These are phyloP conservation scores for Endothia cerciana DNA, from an alignment of 2,329 filamentous ascomycete species.

Conservation along the genomic window DNA sequence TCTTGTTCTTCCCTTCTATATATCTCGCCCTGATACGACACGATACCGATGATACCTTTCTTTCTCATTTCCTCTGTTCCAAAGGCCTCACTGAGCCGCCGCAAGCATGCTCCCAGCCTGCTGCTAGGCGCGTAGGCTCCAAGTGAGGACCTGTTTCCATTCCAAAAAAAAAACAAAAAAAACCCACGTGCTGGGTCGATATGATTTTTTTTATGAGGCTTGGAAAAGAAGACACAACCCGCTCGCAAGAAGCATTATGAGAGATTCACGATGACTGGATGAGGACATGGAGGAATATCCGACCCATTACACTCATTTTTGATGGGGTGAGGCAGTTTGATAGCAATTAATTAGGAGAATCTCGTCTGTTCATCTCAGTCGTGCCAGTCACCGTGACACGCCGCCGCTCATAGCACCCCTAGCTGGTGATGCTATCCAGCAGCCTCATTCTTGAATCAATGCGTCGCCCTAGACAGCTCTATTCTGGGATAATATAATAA, in stretches of 20 bases:
- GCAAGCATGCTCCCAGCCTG: slow-evolving; percentile 17
- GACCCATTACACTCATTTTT: slow-evolving; percentile 23
- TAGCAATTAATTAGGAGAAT: slow-evolving; percentile 17
- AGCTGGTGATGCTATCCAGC: not conserved
- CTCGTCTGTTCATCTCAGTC: not conserved
- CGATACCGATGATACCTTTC: slow-evolving; percentile 31
- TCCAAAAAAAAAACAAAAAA: not conserved
- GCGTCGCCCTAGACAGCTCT: no score
- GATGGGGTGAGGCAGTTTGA: slow-evolving; percentile 23
- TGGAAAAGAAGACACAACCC: slow-evolving; percentile 14
- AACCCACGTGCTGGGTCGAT: not conserved
- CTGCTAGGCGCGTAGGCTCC: slow-evolving; percentile 6
- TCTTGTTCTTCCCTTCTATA: slow-evolving; percentile 21
- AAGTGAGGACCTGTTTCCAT: not conserved
- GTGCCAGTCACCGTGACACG: not conserved
- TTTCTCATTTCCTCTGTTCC: slow-evolving; percentile 7
- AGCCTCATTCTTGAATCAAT: not conserved
- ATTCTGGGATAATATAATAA: no score
- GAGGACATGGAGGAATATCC: slow-evolving; percentile 12
- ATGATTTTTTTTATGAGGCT: slow-evolving; percentile 5
- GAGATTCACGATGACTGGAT: slow-evolving; percentile 1
- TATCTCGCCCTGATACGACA: slow-evolving; percentile 26
- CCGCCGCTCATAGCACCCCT: not conserved
- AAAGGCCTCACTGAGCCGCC: not conserved
- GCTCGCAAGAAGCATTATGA: slow-evolving; percentile 28